Evolutionary conservation across 106 monocot species (phyloP).

Genomic region (Apostasia ramifera): DNA sequence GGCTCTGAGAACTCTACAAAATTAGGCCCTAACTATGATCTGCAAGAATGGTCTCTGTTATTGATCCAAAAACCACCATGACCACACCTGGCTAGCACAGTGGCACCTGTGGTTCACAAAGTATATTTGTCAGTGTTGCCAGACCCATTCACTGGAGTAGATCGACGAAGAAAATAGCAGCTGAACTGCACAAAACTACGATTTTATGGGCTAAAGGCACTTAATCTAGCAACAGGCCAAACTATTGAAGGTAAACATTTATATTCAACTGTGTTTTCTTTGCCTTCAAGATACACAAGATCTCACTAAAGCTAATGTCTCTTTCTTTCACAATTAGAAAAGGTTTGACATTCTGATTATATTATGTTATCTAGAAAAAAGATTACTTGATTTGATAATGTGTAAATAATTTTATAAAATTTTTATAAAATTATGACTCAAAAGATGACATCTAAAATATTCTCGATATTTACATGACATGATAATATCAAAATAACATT

Average conservation of each 20-base stretch:
- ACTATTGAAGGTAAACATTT: constrained; percentile 45
- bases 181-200: constrained; percentile 12
- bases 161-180: constrained; percentile 4
- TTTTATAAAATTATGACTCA: no score
- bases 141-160: constrained; percentile 7
- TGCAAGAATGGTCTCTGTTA: constrained; percentile 18
- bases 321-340: no score
- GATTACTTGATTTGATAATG: no score
- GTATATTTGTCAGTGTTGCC: constrained; percentile 9
- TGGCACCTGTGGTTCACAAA: constrained; percentile 51
- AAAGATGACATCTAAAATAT: no score
- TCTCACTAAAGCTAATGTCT: constrained; percentile 26
- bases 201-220: constrained; percentile 60
- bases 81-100: constrained; percentile 33
- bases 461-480: no score
- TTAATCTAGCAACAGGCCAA: constrained; percentile 66
- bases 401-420: no score
- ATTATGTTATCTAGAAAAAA: no score
- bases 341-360: no score
- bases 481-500: no score
- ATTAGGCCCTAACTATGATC: no score
- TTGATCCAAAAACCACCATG: constrained; percentile 48
- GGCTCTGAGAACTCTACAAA: no score
- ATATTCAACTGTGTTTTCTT: constrained; percentile 9
- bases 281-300: constrained; percentile 19